phyloP scores from a whole-genome alignment of 192 early-diverging fungal genomes.

The Coemansia sp. region DNA sequence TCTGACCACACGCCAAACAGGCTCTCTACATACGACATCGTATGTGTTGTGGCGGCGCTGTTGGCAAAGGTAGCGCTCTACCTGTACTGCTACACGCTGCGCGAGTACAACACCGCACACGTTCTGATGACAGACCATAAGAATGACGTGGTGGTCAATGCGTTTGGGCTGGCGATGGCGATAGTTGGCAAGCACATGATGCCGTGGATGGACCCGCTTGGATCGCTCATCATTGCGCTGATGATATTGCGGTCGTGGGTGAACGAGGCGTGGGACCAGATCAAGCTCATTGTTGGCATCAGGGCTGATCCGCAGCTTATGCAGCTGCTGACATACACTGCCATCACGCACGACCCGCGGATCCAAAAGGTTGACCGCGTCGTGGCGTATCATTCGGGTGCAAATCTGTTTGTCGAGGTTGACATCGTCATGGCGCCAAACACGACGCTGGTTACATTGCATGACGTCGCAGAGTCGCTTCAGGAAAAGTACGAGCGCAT shows the following conservation, averaged over 20 bases:
- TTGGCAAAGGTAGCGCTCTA: constrained; percentile 66
- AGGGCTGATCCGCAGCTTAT: constrained; percentile 79
- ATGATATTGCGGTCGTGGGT: constrained; percentile 73
- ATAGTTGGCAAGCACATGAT: constrained; percentile 60
- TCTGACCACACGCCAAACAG: too few relatives aligned
- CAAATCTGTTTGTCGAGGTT: constrained; percentile 91
- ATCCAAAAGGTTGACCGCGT: constrained; percentile 75
- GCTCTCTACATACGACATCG: constrained; percentile 54
- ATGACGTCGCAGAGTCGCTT: constrained; percentile 90
- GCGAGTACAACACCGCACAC: constrained; percentile 60
- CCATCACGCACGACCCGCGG: constrained; percentile 71
- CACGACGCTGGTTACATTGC: constrained; percentile 78
- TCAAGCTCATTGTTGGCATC: constrained; percentile 79
- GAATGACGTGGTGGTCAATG: constrained; percentile 77
- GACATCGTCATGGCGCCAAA: constrained; percentile 91
- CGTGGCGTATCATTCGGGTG: constrained; percentile 86
- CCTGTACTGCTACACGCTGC: constrained; percentile 68
- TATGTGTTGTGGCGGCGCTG: constrained; percentile 61
- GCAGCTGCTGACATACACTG: constrained; percentile 85
- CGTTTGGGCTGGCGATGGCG: constrained; percentile 69
- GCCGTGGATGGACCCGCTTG: constrained; percentile 75
- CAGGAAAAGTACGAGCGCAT: constrained; percentile 88
- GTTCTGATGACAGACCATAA: constrained; percentile 73
- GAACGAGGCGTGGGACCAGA: constrained; percentile 68
- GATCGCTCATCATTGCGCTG: constrained; percentile 69